phyloP scores from a whole-genome alignment of 176 grass and related monocot species.

The Oryza australiensis region DNA sequence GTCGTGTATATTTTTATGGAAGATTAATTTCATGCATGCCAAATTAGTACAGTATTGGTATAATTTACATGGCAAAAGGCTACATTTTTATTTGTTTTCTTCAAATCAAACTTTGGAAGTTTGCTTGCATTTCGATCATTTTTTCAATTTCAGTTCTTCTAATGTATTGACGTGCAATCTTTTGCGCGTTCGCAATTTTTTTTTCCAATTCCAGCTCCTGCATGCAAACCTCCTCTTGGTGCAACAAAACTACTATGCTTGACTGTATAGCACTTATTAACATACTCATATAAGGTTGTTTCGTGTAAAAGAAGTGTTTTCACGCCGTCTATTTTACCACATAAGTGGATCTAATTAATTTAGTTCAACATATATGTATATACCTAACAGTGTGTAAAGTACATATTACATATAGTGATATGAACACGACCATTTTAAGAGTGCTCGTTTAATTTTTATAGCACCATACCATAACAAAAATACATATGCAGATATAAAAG shows the following conservation, averaged over 20 bases:
- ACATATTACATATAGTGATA: not conserved
- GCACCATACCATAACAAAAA: not conserved
- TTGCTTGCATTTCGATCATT: not conserved
- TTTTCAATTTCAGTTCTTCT: too few relatives aligned
- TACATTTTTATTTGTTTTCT: not conserved
- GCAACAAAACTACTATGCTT: not conserved
- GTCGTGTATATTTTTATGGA: not conserved
- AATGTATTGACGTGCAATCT: too few relatives aligned
- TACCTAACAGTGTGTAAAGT: not conserved
- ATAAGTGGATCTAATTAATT: not conserved
- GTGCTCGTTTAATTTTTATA: not conserved
- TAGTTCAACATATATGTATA: slow-evolving; percentile 3
- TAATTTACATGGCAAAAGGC: not conserved
- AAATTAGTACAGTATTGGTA: not conserved
- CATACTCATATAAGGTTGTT: not conserved
- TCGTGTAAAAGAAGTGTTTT: not conserved
- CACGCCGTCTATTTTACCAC: not conserved
- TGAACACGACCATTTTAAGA: not conserved
- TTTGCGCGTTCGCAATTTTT: too few relatives aligned
- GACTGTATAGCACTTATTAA: not conserved
- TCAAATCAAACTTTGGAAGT: not conserved
- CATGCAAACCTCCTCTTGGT: too few relatives aligned
- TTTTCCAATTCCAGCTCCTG: not conserved
- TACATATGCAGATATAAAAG: not conserved
- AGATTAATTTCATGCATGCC: not conserved